Evolutionary conservation across 2,329 filamentous ascomycete genomes (phyloP), one percentile per base, ranked within the genome.

Genomic region (Calcarisporium arbuscula): DNA sequence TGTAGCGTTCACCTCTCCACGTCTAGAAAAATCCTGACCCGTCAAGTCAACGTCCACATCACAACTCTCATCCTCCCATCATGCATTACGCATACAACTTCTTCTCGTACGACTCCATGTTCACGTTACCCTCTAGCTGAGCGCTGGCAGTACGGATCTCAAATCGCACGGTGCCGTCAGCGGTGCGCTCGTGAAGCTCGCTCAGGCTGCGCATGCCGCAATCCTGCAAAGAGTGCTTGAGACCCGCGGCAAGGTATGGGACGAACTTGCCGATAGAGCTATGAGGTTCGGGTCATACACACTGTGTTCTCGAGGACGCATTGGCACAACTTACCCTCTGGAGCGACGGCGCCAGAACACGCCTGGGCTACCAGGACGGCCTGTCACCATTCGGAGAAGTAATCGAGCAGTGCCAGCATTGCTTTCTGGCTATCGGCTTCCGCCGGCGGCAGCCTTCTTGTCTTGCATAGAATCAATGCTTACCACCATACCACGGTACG

Each of bases 401-500:
- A 98, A 43, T n/a, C 92, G 82, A 28, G 92, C 92, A 44, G 94
- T 96, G 55, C 92, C 92, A 36, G 92, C 92, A 58, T 96, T 98
- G 63, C 80, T 82, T 82, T 77, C 61, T 83, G 80, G 62, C 71
- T 77, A 57, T 88, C 77, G 61, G n/a, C 79, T 84, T 53, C 70
- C 67, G 47, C 82, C 83, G 40, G 64, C 72, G 36, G 85, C 87
- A 9, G 89, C 88, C 74, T 95, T 95, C 78, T 92, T 95, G 68
- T 96, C 90, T 68, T 96, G 89, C 92, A 98, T 98, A 48, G 92
- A 92, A 54, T 95, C 92, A 58, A 98, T 98, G 64, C 82, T 89
- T 48, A 92, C 92, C n/a, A n/a, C n/a, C 92, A 98, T 98, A 41
- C 92, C 92, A 64, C 92, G 85, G 74, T 98, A 98, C 26, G 92